Evolutionary conservation across 2,329 filamentous ascomycete genomes (phyloP).

Genomic region (Xylariaceae sp.): DNA sequence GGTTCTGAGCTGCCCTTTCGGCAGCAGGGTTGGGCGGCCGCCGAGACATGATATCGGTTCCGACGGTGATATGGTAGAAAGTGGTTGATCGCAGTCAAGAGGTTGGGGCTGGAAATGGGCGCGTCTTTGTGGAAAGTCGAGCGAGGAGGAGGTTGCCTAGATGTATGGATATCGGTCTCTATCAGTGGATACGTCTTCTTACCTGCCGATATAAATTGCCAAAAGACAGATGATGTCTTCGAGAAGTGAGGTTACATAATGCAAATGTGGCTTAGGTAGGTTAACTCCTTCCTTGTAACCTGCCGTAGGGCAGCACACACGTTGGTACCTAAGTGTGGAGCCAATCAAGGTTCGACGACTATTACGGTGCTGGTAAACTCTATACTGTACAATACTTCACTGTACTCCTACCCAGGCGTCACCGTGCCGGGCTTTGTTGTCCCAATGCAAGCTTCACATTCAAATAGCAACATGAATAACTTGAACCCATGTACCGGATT

Average conservation of each 20-base stretch:
- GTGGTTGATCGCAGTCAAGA: not conserved
- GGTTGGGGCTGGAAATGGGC: no score
- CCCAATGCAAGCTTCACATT: no score
- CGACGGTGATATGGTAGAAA: not conserved
- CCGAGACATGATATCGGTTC: conserved; percentile 60
- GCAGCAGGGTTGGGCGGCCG: conserved; percentile 70
- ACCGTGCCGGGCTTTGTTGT: no score
- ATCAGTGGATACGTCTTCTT: no score
- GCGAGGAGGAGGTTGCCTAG: conserved; percentile 6
- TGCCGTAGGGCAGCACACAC: no score
- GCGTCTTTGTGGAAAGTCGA: no score
- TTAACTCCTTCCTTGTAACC: not conserved
- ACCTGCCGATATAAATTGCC: conserved; percentile 4
- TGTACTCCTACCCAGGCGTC: no score
- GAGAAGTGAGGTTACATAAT: not conserved
- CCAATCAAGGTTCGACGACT: not conserved
- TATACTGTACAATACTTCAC: no score
- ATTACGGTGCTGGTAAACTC: no score
- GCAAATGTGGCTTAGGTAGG: conserved; percentile 5
- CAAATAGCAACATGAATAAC: no score
- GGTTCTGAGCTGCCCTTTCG: conserved; percentile 88
- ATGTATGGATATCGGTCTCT: conserved; percentile 2
- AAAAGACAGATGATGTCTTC: conserved; percentile 12
- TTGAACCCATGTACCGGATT: no score
- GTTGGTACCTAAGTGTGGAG: no score